phyloP scores from a whole-genome alignment of 2,329 filamentous ascomycete genomes.

The Huntiella abstrusa region DNA sequence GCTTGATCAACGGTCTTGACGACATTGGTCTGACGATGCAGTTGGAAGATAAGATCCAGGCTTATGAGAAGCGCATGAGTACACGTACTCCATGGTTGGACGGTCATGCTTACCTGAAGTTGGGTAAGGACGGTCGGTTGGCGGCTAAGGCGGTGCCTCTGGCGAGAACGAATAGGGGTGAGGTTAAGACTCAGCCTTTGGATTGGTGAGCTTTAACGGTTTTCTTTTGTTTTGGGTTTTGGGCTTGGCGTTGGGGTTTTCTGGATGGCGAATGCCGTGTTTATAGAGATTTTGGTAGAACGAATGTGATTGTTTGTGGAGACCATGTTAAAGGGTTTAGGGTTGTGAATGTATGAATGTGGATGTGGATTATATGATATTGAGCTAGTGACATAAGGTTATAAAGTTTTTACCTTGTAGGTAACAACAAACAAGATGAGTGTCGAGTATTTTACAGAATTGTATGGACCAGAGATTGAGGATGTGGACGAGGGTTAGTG shows the following conservation, averaged over 20 bases:
- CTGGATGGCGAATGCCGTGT: too few relatives aligned
- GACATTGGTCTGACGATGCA: slow-evolving; percentile 93
- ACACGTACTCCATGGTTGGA: slow-evolving; percentile 78
- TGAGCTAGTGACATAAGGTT: too few relatives aligned
- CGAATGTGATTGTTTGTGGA: background rate
- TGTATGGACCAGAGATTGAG: slow-evolving; percentile 20
- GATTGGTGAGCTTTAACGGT: slow-evolving; percentile 49
- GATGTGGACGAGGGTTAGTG: slow-evolving; percentile 30
- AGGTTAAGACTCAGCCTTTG: slow-evolving; percentile 66
- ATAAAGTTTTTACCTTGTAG: too few relatives aligned
- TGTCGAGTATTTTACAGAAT: background rate
- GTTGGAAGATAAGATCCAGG: slow-evolving; percentile 70
- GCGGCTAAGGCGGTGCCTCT: slow-evolving; percentile 46
- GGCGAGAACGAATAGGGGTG: slow-evolving; percentile 75
- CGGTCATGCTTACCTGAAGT: slow-evolving; percentile 60
- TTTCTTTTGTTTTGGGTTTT: background rate
- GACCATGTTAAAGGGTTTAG: background rate
- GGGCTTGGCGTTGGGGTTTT: too few relatives aligned
- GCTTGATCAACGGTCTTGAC: slow-evolving; percentile 78
- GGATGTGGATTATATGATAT: background rate
- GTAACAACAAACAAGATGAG: background rate
- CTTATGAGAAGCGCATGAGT: slow-evolving; percentile 63
- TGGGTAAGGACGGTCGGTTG: slow-evolving; percentile 34
- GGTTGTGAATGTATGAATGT: background rate
- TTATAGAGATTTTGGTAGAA: too few relatives aligned